Conservation (phyloP, 1,284 basidiomycete species). For the Pholiota adiposa region DNA sequence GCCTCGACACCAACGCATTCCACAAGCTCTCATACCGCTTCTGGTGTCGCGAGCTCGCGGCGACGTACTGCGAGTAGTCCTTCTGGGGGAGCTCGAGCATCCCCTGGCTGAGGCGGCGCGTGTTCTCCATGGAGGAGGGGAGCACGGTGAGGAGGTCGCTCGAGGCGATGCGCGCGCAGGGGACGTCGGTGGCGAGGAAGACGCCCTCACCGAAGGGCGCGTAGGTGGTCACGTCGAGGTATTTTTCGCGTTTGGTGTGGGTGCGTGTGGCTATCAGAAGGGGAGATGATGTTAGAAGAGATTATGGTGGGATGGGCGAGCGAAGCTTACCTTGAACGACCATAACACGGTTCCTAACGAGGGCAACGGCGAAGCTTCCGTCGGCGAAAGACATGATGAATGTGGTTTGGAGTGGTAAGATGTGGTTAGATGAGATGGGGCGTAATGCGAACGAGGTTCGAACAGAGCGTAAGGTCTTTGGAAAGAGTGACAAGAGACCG, state of each 20-base stretch:
- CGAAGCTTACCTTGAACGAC: conserved; percentile 71
- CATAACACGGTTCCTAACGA: conserved; percentile 67
- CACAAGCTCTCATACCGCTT: conserved; percentile 58
- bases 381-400: conserved; percentile 49
- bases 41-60: conserved; percentile 51
- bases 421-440: conserved; percentile 3
- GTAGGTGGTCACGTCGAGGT: conserved; percentile 66
- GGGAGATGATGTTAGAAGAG: conserved; percentile 5
- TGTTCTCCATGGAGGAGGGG: conserved; percentile 38
- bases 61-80: conserved; percentile 57
- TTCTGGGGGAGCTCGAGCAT: conserved; percentile 64
- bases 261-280: conserved; percentile 52
- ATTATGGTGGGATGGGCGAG: conserved; percentile 15
- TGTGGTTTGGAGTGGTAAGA: conserved; percentile 33
- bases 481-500: conserved; percentile 2
- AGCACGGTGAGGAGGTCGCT: conserved; percentile 62
- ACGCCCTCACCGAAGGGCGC: conserved; percentile 62
- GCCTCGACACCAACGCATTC: conserved; percentile 46
- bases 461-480: not conserved
- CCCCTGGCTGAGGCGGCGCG: conserved; percentile 34
- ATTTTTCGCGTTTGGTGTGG: conserved; percentile 54
- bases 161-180: conserved; percentile 60
- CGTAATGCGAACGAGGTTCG: not conserved
- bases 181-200: conserved; percentile 60
- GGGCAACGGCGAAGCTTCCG: conserved; percentile 64